Conservation (phyloP, 2,329 filamentous ascomycete genomes). For the Phaeosphaeriaceae sp. region DNA sequence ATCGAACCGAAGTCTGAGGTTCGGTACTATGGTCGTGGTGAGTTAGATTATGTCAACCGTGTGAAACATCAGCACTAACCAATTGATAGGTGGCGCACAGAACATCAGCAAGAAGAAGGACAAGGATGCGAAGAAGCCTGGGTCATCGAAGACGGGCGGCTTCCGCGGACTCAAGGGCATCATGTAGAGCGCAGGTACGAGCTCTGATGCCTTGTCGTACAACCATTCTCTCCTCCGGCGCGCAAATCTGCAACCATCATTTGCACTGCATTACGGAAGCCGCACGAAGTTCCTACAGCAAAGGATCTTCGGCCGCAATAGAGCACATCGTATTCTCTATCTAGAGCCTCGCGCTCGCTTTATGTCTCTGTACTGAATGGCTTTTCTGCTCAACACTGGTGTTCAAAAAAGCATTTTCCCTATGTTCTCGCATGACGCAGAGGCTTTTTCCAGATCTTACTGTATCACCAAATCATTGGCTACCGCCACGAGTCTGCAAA, state of each 20-base stretch:
- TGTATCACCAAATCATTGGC: neutral
- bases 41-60: constrained; percentile 31
- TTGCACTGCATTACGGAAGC: neutral
- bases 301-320: too few relatives aligned
- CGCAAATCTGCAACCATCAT: neutral
- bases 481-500: neutral
- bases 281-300: too few relatives aligned
- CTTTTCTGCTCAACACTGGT: neutral
- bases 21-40: constrained; percentile 63
- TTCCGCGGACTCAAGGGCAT: constrained; percentile 51
- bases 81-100: constrained; percentile 56
- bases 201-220: neutral
- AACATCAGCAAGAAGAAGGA: constrained; percentile 63
- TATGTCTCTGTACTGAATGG: neutral
- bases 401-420: neutral
- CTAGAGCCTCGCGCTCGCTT: neutral
- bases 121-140: constrained; percentile 54
- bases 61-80: constrained; percentile 40
- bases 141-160: constrained; percentile 48
- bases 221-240: neutral
- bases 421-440: neutral
- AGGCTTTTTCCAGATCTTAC: neutral
- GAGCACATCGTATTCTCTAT: too few relatives aligned
- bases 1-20: constrained; percentile 58
- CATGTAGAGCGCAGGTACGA: constrained; percentile 27